Base-by-base conservation (phyloP, 441 rosid genomes). In the Euphorbia corollata region DNA sequence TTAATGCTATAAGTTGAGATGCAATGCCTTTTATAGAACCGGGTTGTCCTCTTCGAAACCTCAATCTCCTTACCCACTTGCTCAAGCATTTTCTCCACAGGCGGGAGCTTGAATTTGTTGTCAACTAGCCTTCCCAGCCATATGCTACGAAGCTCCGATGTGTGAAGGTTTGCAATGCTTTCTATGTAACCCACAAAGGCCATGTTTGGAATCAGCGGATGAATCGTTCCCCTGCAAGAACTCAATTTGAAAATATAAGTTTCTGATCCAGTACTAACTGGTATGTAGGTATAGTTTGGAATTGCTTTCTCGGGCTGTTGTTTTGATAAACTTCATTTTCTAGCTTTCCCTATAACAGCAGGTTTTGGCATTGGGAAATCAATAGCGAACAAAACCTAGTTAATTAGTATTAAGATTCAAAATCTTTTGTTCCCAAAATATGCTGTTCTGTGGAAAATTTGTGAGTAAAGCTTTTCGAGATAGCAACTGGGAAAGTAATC, bases 181-280 rank as follows among this genome's bases (percentile, higher is more conserved):
- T 93, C 95, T 13, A 90, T 68, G 70, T 87, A 90, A 18, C 98
- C 96, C 67, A 87, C 70, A 36, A 93, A 90, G n/a, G 80, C 94
- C 91, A 90, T 86, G 82, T 90, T 93, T 7, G 98, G 95, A 73
- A 90, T 83, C 74, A 90, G 24, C 23, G 97, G 97, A 70, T 90
- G 91, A 61, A 93, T 84, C 4, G 97, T 93, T 38, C 96, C 96
- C 77, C 99, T 90, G 80, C 60, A 59, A 68, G 23, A 57, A 38
- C 0, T 16, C 23, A 27, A 50, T 15, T 9, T 3, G 3, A 27
- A 63, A 12, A 27, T 16, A 18, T 48, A 1, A 48, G 4, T 30
- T 18, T 64, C 58, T 4, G 16, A 48, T 24, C 36, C 8, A 13
- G 0, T 30, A 22, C 10, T 0, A 24, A 38, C 19, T 8, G 6